Conservation (phyloP, 306 rosid genomes). For the Echinosophora koreensis region DNA sequence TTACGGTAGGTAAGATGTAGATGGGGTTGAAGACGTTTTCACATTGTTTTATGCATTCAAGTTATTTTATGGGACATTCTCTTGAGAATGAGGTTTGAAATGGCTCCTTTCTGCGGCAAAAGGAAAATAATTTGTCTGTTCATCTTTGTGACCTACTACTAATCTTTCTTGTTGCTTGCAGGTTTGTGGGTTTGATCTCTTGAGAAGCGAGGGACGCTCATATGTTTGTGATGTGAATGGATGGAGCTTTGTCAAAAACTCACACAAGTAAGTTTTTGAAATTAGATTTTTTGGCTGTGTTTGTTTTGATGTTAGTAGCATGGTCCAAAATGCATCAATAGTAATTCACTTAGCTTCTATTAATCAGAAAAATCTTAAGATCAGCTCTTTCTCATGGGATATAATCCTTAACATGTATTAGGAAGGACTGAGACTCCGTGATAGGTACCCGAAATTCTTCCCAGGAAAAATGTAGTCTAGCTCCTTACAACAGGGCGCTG, state of each 20-base stretch:
- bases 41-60: not conserved
- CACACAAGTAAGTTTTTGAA: conserved; percentile 76
- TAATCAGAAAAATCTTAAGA: conserved; percentile 23
- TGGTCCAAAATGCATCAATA: conserved; percentile 39
- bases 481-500: no score
- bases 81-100: conserved; percentile 10
- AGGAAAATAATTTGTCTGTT: conserved; percentile 30
- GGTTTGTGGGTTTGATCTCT: conserved; percentile 99
- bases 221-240: conserved; percentile 99
- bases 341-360: conserved; percentile 24
- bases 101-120: conserved; percentile 3
- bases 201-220: conserved; percentile 94
- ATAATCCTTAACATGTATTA: conserved; percentile 36
- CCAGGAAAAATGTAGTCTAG: no score
- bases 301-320: conserved; percentile 29
- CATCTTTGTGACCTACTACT: conserved; percentile 37
- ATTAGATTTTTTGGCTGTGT: conserved; percentile 32
- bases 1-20: conserved; percentile 12
- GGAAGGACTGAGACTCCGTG: not conserved
- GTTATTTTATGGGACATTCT: conserved; percentile 30
- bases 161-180: conserved; percentile 53
- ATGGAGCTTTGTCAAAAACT: conserved; percentile 98
- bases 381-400: no score
- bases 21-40: conserved; percentile 19
- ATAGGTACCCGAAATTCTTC: no score